A percentile compares a stretch with the other conserved stretches of the same genome.
phyloP scores from a whole-genome alignment of 805 yeast species.

The Hyphopichia homilentoma region DNA sequence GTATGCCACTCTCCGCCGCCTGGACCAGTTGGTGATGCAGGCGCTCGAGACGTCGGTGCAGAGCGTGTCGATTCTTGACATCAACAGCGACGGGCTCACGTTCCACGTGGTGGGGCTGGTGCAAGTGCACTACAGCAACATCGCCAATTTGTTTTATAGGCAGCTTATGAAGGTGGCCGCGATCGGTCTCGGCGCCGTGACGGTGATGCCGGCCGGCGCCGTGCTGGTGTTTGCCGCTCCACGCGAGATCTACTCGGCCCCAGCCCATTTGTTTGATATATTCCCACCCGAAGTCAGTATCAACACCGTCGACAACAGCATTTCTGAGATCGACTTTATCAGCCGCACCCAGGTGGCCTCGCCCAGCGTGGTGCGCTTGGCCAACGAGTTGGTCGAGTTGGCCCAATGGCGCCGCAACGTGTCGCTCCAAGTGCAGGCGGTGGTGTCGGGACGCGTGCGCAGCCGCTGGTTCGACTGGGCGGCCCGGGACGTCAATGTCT shows the following conservation, averaged over 20 bases:
- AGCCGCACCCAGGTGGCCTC: constrained; percentile 12
- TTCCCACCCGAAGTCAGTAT: constrained; percentile 22
- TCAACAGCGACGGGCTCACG: constrained; percentile 24
- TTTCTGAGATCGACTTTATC: constrained; percentile 21
- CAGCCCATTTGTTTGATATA: constrained; percentile 20
- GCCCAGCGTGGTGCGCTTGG: constrained; percentile 8
- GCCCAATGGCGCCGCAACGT: constrained; percentile 8
- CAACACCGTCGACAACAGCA: constrained; percentile 14
- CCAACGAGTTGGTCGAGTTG: constrained; percentile 5
- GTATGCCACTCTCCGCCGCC: constrained; percentile 4
- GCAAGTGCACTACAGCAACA: constrained; percentile 22
- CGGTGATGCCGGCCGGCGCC: constrained; percentile 15
- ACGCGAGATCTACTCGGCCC: constrained; percentile 5
- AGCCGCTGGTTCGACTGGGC: constrained; percentile 13
- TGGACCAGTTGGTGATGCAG: constrained; percentile 12
- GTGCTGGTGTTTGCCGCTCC: constrained; percentile 17
- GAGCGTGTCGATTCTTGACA: constrained; percentile 17
- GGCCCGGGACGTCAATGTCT: constrained; percentile 12
- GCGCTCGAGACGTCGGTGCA: constrained; percentile 21
- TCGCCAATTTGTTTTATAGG: constrained; percentile 18
- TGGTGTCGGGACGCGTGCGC: constrained; percentile 14
- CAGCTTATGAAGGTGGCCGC: constrained; percentile 17
- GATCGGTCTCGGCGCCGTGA: constrained; percentile 18
- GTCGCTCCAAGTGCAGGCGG: constrained; percentile 19
- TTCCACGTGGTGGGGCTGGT: constrained; percentile 24